These are phyloP conservation scores for Dipteronia sinensis DNA, from an alignment of 345 rosid species.

Conservation along the genomic window DNA sequence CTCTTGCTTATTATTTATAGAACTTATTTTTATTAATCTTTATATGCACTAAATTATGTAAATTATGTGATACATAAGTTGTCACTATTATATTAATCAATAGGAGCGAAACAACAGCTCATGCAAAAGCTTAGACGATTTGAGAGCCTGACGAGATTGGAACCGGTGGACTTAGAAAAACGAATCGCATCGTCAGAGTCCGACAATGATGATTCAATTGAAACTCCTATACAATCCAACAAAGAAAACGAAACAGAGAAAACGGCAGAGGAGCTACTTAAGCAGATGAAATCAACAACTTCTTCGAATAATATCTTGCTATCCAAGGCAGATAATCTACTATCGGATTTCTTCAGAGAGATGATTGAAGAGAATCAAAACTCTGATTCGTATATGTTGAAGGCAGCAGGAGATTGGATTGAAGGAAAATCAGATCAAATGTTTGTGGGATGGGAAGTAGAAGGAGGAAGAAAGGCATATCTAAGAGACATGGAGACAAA, in stretches of 20 bases:
- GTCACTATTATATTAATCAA: no score
- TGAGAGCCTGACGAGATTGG: slow-evolving; percentile 43
- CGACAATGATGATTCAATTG: slow-evolving; percentile 25
- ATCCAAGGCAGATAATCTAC: slow-evolving; percentile 35
- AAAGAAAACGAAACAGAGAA: slow-evolving; percentile 15
- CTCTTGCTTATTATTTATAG: not conserved
- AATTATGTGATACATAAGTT: no score
- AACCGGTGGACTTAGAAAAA: slow-evolving; percentile 65
- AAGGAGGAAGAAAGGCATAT: slow-evolving; percentile 45
- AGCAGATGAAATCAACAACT: slow-evolving; percentile 15
- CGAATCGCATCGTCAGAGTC: slow-evolving; percentile 41
- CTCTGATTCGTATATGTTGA: slow-evolving; percentile 9
- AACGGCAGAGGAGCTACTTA: slow-evolving; percentile 22
- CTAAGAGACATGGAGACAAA: slow-evolving; percentile 55
- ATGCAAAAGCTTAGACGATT: slow-evolving; percentile 39
- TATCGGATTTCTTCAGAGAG: slow-evolving; percentile 57
- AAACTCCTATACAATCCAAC: not conserved
- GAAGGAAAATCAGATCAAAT: slow-evolving; percentile 41
- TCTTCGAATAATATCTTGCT: not conserved
- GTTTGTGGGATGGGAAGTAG: slow-evolving; percentile 61
- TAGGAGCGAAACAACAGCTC: slow-evolving; percentile 52
- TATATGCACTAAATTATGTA: no score
- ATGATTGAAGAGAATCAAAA: slow-evolving; percentile 21
- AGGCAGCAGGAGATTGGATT: slow-evolving; percentile 61
- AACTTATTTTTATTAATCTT: no score